Evolutionary conservation across 1,139 yeast genomes (phyloP), one percentile per base, ranked within the genome.

Genomic region (Pichia cactophila): DNA sequence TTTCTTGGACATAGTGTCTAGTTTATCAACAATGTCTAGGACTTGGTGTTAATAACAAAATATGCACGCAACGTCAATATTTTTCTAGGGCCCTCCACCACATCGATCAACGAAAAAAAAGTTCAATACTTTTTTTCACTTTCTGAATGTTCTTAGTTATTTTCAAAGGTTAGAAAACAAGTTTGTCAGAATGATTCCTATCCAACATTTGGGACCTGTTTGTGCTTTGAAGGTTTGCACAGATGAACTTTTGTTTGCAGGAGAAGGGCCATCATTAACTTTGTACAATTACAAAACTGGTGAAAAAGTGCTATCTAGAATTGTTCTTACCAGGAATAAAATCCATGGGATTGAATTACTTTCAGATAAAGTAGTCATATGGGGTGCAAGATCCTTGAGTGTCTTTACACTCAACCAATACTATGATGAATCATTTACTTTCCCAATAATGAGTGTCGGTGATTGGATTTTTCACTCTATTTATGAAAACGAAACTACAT

Each of bases 381-480:
- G 81, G 69, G 98, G 98, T 33, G 90, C 81, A 1, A 73, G 88
- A 52, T 85, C 95, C 1, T 71, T 87, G 49, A 68, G 75, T 5
- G 60, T 86, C 5, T 51, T 78, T 3, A 58, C 63, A 1, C 45
- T 73, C 5, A 53, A 58, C 0, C 65, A 69, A 16, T 45, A 70
- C 45, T 45, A 50, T n/a, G 55, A 58, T 28, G 47, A 47, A 2
- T 45, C 51, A 0, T 38, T 57, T 1, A 52, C 56, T 3, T 14
- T 56, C 5, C 56, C 61, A 4, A 89, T 85, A 57, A 69, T 70
- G 50, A 74, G 76, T 38, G 68, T 79, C 42, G 77, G 80, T 51
- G 96, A 89, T 64, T 89, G 97, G 96, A 80, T 90, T 52, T 73
- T 81, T 36, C 68, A 80, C 26, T 75, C 78, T 16, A 80, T 74